Evolutionary conservation across 106 monocot species (phyloP), one percentile per base, ranked within the genome.

Genomic region (Chionographis japonica): DNA sequence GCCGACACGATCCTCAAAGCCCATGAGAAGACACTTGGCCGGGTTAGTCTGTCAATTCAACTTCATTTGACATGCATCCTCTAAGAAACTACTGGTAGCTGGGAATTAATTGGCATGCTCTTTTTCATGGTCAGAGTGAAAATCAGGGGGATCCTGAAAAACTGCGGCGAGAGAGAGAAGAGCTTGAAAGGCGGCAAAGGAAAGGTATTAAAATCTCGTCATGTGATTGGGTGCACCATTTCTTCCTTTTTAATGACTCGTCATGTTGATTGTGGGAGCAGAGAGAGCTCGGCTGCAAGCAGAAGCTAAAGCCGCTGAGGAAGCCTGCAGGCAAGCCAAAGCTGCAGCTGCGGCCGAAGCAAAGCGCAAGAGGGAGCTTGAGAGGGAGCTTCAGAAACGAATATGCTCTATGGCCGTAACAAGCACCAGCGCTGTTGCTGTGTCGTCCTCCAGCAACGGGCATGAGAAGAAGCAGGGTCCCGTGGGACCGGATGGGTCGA

Each of bases 1-100:
- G 95, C 88, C 11, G 95, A 95, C 69, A 95, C 95, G 35, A 95
- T 95, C 56, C 75, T 95, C 37, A 95, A 88, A 84, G 95, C 95
- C 56, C 92, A 84, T 43, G 95, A 97, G 72, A 92, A 97, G 68
- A 77, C 91, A 37, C 84, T 97, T 59, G 85, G 84, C 57, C 79
- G 89, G 91, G 95, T 91, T 72, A 39, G 83, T 65, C 70, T 6
- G 13, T 16, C n/a, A 7, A 51, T 60, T 52, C 11, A 18, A 15
- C 4, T 60, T 38, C 12, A n/a, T 38, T 36, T 63, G 13, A 46
- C 9, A 46, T 46, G 46, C 9, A 10, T 46, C 9, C 46, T 46
- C 8, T 46, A 46, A 46, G 46, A 1, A 10, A 46, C 9, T 6
- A 46, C 46, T 46, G 9, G 5, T 46, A 46, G 46, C 8, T 6